Evolutionary conservation across 441 rosid species (phyloP), one percentile per base, ranked within the genome.

Genomic region (California macrophylla): DNA sequence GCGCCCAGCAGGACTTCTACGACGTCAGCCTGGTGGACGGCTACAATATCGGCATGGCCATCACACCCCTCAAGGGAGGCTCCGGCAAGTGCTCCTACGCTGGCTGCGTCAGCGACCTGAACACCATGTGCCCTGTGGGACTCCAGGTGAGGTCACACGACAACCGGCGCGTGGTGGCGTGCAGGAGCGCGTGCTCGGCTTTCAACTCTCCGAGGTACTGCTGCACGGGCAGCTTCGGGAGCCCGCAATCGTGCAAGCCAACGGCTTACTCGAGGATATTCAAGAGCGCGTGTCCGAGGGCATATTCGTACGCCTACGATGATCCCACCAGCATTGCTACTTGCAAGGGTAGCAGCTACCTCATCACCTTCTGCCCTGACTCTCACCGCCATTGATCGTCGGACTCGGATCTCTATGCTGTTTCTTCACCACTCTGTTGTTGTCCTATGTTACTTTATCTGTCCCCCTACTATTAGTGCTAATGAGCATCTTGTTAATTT

Each of bases 261-360:
- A 91, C 98, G 0, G 90, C 93, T 0, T 93, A 93, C 76, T 93
- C 98, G 1, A 86, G 66, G 84, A 83, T 91, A 32, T 93, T 93
- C 73, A 93, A 93, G 87, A 71, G 85, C 0, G 98, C 98, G 64
- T 93, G 98, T 50, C 98, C 98, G 0, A 91, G 70, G 71, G 97
- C 98, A 0, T 93, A 93, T 66, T 89, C 97, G 0, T 93, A 91
- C 50, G 98, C 98, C 0, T 91, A 82, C 28, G 98, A 93, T 25
- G 98, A 93, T 66, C 97, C 96, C 1, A 91, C 97, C 1, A 93
- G 98, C 76, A 85, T 93, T 50, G 80, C 92, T 0, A 93, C 98
- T 30, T 93, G 97, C 77, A 81, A 86, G 0, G 76, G 86, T 15
- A 92, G 86, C 12, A 85, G 69, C 74, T 93, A 93, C 73, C 66